Percentiles rank a stretch among this genome's conserved stretches.
phyloP scores from a whole-genome alignment of 345 rosid species.

The Jatropha curcas region DNA sequence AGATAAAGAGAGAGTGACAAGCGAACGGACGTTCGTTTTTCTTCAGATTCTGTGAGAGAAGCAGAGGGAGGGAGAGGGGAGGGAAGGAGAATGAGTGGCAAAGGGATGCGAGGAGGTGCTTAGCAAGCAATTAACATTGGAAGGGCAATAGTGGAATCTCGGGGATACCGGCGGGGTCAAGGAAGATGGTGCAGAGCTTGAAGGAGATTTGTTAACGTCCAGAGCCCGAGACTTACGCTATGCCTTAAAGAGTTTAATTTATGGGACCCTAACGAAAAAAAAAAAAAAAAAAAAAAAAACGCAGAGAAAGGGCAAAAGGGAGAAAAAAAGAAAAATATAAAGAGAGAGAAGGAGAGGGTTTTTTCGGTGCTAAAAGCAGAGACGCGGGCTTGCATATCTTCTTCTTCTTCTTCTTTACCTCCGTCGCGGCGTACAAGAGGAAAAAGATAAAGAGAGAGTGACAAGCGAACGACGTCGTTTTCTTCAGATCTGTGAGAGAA shows the following conservation, averaged over 20 bases:
- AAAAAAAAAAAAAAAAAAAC: background rate
- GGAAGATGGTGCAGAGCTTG: constrained; percentile 88
- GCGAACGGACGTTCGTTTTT: background rate
- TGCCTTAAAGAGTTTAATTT: constrained; percentile 92
- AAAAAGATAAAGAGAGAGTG: background rate
- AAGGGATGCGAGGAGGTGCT: constrained; percentile 53
- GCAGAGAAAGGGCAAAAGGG: too few relatives aligned
- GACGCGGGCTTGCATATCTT: background rate
- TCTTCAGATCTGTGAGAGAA: constrained; percentile 24
- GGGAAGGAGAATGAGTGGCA: constrained; percentile 46
- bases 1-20: background rate
- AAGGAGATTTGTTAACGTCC: constrained; percentile 94
- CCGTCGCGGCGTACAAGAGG: background rate
- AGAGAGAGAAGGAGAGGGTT: background rate
- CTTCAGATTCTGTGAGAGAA: constrained; percentile 20
- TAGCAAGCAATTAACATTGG: constrained; percentile 17
- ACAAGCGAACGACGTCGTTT: background rate
- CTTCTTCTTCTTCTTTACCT: constrained; percentile 5
- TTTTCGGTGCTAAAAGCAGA: constrained; percentile 24
- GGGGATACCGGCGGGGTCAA: constrained; percentile 67
- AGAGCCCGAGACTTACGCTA: constrained; percentile 90
- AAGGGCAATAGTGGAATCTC: constrained; percentile 61
- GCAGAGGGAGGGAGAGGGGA: constrained; percentile 8
- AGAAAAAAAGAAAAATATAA: background rate
- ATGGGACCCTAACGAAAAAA: constrained; percentile 99